These are phyloP conservation scores for Neoboletus magnificus DNA, from an alignment of 768 basidiomycete genomes.

Conservation along the genomic window DNA sequence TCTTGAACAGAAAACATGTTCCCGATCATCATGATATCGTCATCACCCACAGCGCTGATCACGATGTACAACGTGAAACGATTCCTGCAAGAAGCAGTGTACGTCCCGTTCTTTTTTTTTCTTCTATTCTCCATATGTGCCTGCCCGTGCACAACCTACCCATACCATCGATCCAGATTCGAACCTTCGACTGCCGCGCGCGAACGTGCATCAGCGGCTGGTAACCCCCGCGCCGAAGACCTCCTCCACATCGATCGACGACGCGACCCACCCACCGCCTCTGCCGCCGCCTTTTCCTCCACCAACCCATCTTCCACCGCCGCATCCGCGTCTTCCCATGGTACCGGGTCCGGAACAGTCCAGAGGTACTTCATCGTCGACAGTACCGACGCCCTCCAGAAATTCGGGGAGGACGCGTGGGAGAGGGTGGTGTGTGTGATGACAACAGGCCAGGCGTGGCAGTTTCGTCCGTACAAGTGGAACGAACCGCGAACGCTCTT, in stretches of 20 bases:
- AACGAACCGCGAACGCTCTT: slow-evolving; percentile 88
- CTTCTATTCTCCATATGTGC: neutral
- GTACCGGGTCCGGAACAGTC: slow-evolving; percentile 29
- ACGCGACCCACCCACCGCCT: slow-evolving; percentile 46
- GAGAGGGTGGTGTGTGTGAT: slow-evolving; percentile 96
- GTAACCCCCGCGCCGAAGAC: slow-evolving; percentile 75
- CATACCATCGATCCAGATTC: slow-evolving; percentile 42
- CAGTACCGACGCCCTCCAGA: slow-evolving; percentile 85
- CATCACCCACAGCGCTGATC: slow-evolving; percentile 87
- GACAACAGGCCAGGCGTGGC: slow-evolving; percentile 99
- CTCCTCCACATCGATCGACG: slow-evolving; percentile 85
- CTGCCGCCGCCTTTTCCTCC: slow-evolving; percentile 15
- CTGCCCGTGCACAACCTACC: neutral
- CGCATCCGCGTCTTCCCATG: slow-evolving; percentile 10
- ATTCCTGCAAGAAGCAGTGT: slow-evolving; percentile 89
- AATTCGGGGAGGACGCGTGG: slow-evolving; percentile 93
- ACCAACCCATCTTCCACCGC: slow-evolving; percentile 1
- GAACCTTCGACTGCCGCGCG: slow-evolving; percentile 76
- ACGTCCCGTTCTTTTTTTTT: slow-evolving; percentile 22
- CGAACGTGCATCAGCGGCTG: slow-evolving; percentile 62
- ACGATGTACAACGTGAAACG: slow-evolving; percentile 97
- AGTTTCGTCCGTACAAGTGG: slow-evolving; percentile 97
- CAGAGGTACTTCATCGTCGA: slow-evolving; percentile 87
- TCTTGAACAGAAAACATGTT: slow-evolving; percentile 58
- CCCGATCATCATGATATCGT: slow-evolving; percentile 97